A percentile compares a stretch with the other conserved stretches of the same genome.
These are phyloP conservation scores for Penicillium malachiteum DNA, from an alignment of 495 filamentous ascomycete genomes.

Conservation along the genomic window DNA sequence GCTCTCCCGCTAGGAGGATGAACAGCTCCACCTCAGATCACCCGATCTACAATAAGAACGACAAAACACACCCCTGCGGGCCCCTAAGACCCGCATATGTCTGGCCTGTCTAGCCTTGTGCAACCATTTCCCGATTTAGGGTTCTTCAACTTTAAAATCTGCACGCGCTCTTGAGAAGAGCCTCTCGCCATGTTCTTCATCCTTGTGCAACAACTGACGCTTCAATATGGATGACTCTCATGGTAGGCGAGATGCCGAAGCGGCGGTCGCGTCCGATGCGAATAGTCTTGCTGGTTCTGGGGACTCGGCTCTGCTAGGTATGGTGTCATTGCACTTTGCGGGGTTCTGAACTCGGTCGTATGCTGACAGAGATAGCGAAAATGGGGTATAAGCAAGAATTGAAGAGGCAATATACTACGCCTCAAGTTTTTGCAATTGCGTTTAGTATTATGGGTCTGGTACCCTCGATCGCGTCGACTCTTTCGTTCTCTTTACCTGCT, in stretches of 20 bases:
- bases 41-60: too few species aligned
- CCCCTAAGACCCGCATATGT: too few species aligned
- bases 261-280: background rate
- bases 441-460: slow-evolving; percentile 72
- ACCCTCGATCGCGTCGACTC: slow-evolving; percentile 64
- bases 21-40: too few species aligned
- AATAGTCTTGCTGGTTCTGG: background rate
- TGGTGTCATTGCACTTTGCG: background rate
- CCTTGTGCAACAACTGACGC: too few species aligned
- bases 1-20: too few species aligned
- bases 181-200: background rate
- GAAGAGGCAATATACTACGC: slow-evolving; percentile 59
- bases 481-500: slow-evolving; percentile 64
- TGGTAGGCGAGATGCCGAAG: background rate
- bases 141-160: background rate
- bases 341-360: background rate
- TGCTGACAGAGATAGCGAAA: slow-evolving; percentile 15
- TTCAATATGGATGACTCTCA: background rate
- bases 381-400: slow-evolving; percentile 73
- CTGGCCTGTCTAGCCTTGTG: background rate
- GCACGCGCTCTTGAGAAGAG: background rate
- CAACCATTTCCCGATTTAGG: background rate
- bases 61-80: too few species aligned
- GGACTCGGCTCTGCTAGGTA: slow-evolving; percentile 32
- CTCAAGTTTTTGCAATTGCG: slow-evolving; percentile 68